phyloP scores from a whole-genome alignment of 108 stramenopile species.

The Skeletonema costatum region DNA sequence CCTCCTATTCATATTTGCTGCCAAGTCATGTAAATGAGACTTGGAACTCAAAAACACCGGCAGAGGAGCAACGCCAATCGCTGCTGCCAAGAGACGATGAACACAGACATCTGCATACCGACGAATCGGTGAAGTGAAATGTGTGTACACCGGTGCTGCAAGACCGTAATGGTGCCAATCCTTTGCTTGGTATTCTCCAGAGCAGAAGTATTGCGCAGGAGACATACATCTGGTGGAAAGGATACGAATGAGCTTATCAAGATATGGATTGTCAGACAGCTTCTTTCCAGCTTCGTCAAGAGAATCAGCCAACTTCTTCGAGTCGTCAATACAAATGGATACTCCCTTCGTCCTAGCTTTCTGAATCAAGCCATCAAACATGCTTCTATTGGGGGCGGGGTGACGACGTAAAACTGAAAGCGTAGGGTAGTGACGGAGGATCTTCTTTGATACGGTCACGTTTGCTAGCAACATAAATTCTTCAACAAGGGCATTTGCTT shows the following conservation, averaged over 20 bases:
- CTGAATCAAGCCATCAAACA: slow-evolving; percentile 93
- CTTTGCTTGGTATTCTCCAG: slow-evolving; percentile 89
- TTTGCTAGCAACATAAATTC: slow-evolving; percentile 99
- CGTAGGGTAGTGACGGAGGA: slow-evolving; percentile 89
- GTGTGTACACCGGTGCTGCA: slow-evolving; percentile 99
- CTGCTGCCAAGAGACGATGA: slow-evolving; percentile 96
- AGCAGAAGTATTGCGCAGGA: slow-evolving; percentile 98
- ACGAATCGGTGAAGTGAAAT: slow-evolving; percentile 99
- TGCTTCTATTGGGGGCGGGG: slow-evolving; percentile 92
- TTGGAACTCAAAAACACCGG: slow-evolving; percentile 89
- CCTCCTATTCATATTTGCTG: slow-evolving; percentile 96
- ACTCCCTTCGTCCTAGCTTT: slow-evolving; percentile 85
- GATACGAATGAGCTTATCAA: slow-evolving; percentile 97
- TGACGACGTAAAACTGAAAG: slow-evolving; percentile 95
- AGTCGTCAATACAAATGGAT: slow-evolving; percentile 89
- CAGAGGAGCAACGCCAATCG: slow-evolving; percentile 90
- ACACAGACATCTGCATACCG: slow-evolving; percentile 99
- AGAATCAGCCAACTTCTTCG: slow-evolving; percentile 92
- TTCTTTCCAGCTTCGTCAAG: slow-evolving; percentile 82
- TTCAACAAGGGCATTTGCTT: slow-evolving; percentile 95
- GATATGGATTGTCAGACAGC: slow-evolving; percentile 84
- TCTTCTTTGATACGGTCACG: slow-evolving; percentile 96
- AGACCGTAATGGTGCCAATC: slow-evolving; percentile 98
- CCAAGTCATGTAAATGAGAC: slow-evolving; percentile 90
- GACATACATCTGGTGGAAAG: slow-evolving; percentile 96